Evolutionary conservation across 2,329 filamentous ascomycete species (phyloP).

Genomic region (Diplodia intermedia): DNA sequence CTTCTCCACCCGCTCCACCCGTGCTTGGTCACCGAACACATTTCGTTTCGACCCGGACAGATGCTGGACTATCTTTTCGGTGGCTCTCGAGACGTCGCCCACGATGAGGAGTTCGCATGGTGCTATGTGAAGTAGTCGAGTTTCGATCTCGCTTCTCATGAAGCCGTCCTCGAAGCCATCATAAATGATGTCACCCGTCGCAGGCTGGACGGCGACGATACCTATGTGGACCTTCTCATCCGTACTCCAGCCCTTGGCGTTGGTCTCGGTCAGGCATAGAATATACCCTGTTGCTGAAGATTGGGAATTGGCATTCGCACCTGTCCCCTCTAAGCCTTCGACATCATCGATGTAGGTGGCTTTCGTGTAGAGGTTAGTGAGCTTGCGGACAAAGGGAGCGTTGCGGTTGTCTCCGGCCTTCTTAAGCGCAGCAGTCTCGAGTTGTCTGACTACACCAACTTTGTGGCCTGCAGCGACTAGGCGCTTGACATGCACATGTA

Average conservation of each 20-base stretch:
- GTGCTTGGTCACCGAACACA: slow-evolving; percentile 87
- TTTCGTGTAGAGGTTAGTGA: slow-evolving; percentile 97
- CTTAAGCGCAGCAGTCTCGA: slow-evolving; percentile 95
- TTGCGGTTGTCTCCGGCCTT: slow-evolving; percentile 95
- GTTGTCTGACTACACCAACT: slow-evolving; percentile 90
- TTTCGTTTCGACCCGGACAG: slow-evolving; percentile 87
- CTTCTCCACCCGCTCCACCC: slow-evolving; percentile 80
- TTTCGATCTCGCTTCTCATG: slow-evolving; percentile 96
- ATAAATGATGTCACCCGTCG: slow-evolving; percentile 94
- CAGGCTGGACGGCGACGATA: slow-evolving; percentile 90
- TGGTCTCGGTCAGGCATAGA: slow-evolving; percentile 87
- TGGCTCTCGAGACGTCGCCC: slow-evolving; percentile 85
- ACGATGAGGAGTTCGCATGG: slow-evolving; percentile 95
- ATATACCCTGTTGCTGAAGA: slow-evolving; percentile 79
- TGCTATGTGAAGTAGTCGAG: slow-evolving; percentile 90
- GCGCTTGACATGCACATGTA: slow-evolving; percentile 92
- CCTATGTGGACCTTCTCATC: slow-evolving; percentile 95
- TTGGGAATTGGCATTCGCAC: slow-evolving; percentile 61
- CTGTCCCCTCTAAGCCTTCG: slow-evolving; percentile 71
- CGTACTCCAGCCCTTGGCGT: slow-evolving; percentile 78
- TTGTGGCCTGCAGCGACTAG: slow-evolving; percentile 93
- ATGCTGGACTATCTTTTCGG: slow-evolving; percentile 89
- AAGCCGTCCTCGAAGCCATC: slow-evolving; percentile 97
- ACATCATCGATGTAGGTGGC: slow-evolving; percentile 96
- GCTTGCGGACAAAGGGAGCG: slow-evolving; percentile 85